Evolutionary conservation across 139 green algal genomes (phyloP).

Genomic region (Tetradesmus lagerheimii): DNA sequence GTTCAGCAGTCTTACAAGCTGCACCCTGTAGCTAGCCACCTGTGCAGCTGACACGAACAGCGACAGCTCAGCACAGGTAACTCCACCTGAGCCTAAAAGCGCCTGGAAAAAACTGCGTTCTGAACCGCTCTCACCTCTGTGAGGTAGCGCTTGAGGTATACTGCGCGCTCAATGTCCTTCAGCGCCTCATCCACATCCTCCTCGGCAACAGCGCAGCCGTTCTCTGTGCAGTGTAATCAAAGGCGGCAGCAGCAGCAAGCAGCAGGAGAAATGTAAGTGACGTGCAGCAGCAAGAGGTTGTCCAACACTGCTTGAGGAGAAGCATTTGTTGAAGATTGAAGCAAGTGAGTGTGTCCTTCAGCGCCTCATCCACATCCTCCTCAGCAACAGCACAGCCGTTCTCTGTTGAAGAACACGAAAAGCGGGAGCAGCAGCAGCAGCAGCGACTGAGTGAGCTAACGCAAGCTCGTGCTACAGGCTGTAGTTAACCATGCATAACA

Average conservation of each 20-base stretch:
- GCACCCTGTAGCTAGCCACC: too few relatives aligned
- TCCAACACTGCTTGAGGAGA: too few relatives aligned
- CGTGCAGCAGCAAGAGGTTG: too few relatives aligned
- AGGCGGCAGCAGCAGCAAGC: not conserved
- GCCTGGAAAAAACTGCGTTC: too few relatives aligned
- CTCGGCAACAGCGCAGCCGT: slow-evolving; percentile 47
- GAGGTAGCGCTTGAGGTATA: slow-evolving; percentile 60
- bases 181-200: slow-evolving; percentile 38
- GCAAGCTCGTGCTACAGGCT: too few relatives aligned
- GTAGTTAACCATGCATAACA: too few relatives aligned
- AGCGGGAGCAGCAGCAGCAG: too few relatives aligned
- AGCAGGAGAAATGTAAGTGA: not conserved
- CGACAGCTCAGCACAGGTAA: not conserved
- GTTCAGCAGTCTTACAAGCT: too few relatives aligned
- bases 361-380: slow-evolving; percentile 33
- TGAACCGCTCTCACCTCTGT: slow-evolving; percentile 26
- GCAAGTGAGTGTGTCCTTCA: slow-evolving; percentile 39
- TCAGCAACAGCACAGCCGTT: slow-evolving; percentile 49
- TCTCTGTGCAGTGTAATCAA: slow-evolving; percentile 33
- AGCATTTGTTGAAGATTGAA: too few relatives aligned
- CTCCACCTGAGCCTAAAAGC: too few relatives aligned
- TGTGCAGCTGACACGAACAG: not conserved
- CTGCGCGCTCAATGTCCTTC: slow-evolving; percentile 49
- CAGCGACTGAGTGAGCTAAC: too few relatives aligned
- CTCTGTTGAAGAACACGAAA: slow-evolving; percentile 6